These are phyloP conservation scores for Pseudogymnoascus verrucosus DNA, from an alignment of 2,329 filamentous ascomycete genomes.

Conservation along the genomic window DNA sequence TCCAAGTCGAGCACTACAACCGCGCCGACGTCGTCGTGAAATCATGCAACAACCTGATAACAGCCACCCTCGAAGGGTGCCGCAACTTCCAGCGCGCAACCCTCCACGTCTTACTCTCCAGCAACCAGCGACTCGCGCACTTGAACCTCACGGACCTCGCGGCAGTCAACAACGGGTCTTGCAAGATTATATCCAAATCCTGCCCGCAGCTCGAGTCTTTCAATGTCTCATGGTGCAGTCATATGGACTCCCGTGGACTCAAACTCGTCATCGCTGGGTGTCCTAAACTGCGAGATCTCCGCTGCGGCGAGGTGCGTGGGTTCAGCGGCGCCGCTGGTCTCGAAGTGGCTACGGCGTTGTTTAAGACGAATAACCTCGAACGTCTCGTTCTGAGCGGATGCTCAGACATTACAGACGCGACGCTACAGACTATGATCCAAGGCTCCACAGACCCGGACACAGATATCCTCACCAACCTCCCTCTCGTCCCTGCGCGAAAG, in stretches of 20 bases:
- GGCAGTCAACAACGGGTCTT: slow-evolving; percentile 72
- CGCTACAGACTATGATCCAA: slow-evolving; percentile 65
- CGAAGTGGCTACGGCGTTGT: slow-evolving; percentile 65
- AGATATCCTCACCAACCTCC: slow-evolving; percentile 69
- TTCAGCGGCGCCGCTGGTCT: slow-evolving; percentile 53
- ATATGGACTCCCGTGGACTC: slow-evolving; percentile 71
- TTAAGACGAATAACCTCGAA: slow-evolving; percentile 73
- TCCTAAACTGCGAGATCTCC: slow-evolving; percentile 64
- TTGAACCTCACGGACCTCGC: slow-evolving; percentile 79
- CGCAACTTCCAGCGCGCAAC: slow-evolving; percentile 72
- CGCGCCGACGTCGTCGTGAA: slow-evolving; percentile 69
- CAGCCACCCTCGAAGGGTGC: slow-evolving; percentile 83
- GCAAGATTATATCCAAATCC: slow-evolving; percentile 74
- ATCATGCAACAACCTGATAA: slow-evolving; percentile 77
- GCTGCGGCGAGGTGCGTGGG: slow-evolving; percentile 72
- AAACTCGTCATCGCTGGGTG: slow-evolving; percentile 66
- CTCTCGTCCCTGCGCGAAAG: slow-evolving; percentile 67
- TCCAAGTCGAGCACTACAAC: slow-evolving; percentile 80
- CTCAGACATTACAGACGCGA: slow-evolving; percentile 66
- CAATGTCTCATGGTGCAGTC: slow-evolving; percentile 89
- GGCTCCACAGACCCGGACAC: slow-evolving; percentile 63
- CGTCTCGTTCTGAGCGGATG: slow-evolving; percentile 77
- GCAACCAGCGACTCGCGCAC: slow-evolving; percentile 70
- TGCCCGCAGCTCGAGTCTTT: slow-evolving; percentile 77
- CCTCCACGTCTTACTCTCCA: slow-evolving; percentile 65